phyloP scores from a whole-genome alignment of 345 rosid species.

The Syzygium aromaticum region DNA sequence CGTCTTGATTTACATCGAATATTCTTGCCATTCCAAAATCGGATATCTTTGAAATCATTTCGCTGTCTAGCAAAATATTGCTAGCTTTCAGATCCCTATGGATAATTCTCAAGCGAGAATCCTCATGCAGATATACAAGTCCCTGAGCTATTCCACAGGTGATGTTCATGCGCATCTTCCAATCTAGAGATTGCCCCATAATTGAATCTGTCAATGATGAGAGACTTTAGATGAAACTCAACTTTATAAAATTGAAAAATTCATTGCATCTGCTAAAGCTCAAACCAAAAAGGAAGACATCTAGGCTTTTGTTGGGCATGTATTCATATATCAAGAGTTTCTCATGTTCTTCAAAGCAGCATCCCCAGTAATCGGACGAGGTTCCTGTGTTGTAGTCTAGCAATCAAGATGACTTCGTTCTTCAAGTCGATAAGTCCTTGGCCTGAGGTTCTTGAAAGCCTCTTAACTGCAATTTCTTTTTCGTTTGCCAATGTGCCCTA shows the following conservation, averaged over 20 bases:
- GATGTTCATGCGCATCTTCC: constrained; percentile 20
- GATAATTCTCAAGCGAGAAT: constrained; percentile 26
- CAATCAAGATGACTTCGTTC: constrained; percentile 12
- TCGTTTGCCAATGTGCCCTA: constrained; percentile 10
- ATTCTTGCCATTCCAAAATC: neutral
- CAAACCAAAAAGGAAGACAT: constrained; percentile 1
- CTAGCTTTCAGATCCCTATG: constrained; percentile 19
- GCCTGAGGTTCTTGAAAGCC: constrained; percentile 15
- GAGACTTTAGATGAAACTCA: neutral
- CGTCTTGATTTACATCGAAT: neutral
- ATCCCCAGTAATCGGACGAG: constrained; percentile 16
- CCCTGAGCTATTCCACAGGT: constrained; percentile 26
- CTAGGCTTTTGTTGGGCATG: constrained; percentile 17
- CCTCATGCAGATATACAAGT: constrained; percentile 28
- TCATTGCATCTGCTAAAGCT: neutral
- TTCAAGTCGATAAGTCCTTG: constrained; percentile 16
- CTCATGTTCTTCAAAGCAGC: constrained; percentile 7
- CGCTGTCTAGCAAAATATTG: constrained; percentile 9
- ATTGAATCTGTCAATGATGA: constrained; percentile 1
- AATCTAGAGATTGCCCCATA: neutral
- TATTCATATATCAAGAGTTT: constrained; percentile 9
- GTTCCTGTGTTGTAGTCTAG: constrained; percentile 15
- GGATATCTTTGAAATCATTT: constrained; percentile 19
- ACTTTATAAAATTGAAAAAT: neutral
- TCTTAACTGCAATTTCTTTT: constrained; percentile 17